These are phyloP conservation scores for Nyssa sinensis DNA, from an alignment of 148 eudicot species.

Conservation along the genomic window DNA sequence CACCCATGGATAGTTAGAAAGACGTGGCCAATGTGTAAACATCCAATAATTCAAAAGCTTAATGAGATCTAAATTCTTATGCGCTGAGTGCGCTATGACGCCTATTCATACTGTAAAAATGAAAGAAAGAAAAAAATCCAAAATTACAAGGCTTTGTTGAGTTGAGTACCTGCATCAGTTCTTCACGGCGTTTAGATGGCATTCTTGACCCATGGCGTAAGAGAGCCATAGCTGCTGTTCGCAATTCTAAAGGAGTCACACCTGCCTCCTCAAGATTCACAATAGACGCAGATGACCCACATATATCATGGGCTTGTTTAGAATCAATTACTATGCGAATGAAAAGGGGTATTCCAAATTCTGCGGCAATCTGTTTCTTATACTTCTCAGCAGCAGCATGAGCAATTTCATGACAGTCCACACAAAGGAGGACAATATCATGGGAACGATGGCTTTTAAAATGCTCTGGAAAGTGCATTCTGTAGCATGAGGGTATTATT, in stretches of 20 bases:
- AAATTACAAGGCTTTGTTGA: neutral
- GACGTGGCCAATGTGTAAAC: too few species aligned
- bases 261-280: conserved; percentile 51
- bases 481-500: conserved; percentile 96
- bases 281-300: conserved; percentile 32
- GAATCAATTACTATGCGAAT: conserved; percentile 69
- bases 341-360: conserved; percentile 85
- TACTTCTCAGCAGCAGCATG: conserved; percentile 95
- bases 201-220: conserved; percentile 82
- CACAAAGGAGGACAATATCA: conserved; percentile 96
- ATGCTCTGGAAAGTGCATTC: conserved; percentile 97
- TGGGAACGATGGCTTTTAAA: conserved; percentile 98
- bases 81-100: neutral
- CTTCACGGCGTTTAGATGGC: conserved; percentile 80
- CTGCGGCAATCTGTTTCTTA: conserved; percentile 67
- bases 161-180: conserved; percentile 73
- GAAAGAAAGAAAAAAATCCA: neutral
- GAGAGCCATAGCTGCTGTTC: conserved; percentile 95
- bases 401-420: conserved; percentile 96
- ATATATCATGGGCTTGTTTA: conserved; percentile 36
- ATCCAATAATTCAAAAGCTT: too few species aligned
- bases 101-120: neutral
- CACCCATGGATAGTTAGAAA: too few species aligned
- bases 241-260: conserved; percentile 78
- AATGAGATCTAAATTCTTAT: neutral